These are phyloP conservation scores for Penicillium sp. DNA, from an alignment of 2,329 filamentous ascomycete genomes.

Conservation along the genomic window DNA sequence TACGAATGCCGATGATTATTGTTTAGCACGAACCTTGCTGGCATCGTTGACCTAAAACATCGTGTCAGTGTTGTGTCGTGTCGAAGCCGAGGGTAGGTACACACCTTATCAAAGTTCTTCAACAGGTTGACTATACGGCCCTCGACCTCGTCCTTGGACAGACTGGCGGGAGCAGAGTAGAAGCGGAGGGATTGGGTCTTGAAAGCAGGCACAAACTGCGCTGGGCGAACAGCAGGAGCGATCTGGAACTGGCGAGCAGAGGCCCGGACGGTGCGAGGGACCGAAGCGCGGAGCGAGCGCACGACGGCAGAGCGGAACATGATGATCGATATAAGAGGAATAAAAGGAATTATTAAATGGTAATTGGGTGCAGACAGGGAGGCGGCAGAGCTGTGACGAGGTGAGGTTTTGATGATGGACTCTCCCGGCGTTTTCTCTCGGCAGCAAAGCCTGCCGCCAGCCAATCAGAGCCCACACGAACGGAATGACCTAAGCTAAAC, in stretches of 20 bases:
- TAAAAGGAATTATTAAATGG: conserved; percentile 8
- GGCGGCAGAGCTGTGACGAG: conserved; percentile 21
- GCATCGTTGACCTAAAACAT: conserved; percentile 33
- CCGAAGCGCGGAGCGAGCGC: conserved; percentile 64
- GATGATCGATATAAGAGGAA: conserved; percentile 31
- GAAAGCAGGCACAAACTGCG: conserved; percentile 59
- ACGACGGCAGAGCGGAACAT: conserved; percentile 91
- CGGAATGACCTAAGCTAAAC: conserved; percentile 37
- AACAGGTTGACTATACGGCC: conserved; percentile 88
- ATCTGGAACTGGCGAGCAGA: conserved; percentile 57
- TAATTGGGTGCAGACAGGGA: conserved; percentile 17
- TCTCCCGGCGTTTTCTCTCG: conserved; percentile 23
- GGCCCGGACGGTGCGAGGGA: conserved; percentile 50
- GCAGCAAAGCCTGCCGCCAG: conserved; percentile 29
- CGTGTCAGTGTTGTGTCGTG: conserved; percentile 11
- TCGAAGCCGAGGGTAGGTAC: conserved; percentile 24
- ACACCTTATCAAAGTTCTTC: conserved; percentile 95
- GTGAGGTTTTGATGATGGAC: conserved; percentile 21
- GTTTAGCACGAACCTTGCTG: conserved; percentile 33
- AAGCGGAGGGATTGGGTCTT: conserved; percentile 68
- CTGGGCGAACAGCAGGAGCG: conserved; percentile 58
- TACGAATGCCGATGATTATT: neutral
- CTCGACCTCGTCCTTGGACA: conserved; percentile 81
- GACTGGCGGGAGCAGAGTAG: conserved; percentile 78
- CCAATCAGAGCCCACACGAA: conserved; percentile 39